Evolutionary conservation across 208 protist species (phyloP), one percentile per base, ranked within the genome.

Genomic region (Novymonas esmeraldas): DNA sequence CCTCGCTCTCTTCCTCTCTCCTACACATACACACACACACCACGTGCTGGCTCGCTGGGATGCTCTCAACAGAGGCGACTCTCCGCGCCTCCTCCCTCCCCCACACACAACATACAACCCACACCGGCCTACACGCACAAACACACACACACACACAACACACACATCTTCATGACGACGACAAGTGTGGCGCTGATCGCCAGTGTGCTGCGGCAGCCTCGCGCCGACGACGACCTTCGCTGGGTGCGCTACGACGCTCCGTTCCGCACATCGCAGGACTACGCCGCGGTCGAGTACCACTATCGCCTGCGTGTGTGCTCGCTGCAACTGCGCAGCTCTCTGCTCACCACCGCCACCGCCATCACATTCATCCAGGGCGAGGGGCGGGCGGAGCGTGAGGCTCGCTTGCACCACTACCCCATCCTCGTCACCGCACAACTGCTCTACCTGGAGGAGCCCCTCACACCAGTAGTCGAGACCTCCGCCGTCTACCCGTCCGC

Each of bases 381-480:
- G n/a, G n/a, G n/a, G n/a, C n/a, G n/a, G n/a, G n/a, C n/a, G n/a
- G n/a, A n/a, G n/a, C n/a, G n/a, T n/a, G n/a, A n/a, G n/a, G n/a
- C n/a, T n/a, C n/a, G n/a, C n/a, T n/a, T 38, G 18, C 34, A 56
- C 11, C 62, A 64, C 39, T 75, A 72, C 28, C 69, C 51, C 16
- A 63, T 64, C 22, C 81, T 74, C 29, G 52, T 92, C 6, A 87
- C 78, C 1, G 62, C 77, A n/a, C 83, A 87, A 72, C 71, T 92
- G 44, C 31, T 69, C n/a, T 76, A 89, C 67, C 78, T 87, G 60
- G 76, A 65, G 2, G 73, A 83, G 66, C 63, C 81, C 9, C 76
- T 89, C 42, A 89, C 80, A n/a, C 86, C 86, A 6, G 28, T 85
- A 1, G 38, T 89, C 34, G 70, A 84, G 50, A 84, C 81, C 2